Evolutionary conservation across 2,329 filamentous ascomycete genomes (phyloP), one percentile per base, ranked within the genome.

Genomic region (Cladophialophora yegresii): DNA sequence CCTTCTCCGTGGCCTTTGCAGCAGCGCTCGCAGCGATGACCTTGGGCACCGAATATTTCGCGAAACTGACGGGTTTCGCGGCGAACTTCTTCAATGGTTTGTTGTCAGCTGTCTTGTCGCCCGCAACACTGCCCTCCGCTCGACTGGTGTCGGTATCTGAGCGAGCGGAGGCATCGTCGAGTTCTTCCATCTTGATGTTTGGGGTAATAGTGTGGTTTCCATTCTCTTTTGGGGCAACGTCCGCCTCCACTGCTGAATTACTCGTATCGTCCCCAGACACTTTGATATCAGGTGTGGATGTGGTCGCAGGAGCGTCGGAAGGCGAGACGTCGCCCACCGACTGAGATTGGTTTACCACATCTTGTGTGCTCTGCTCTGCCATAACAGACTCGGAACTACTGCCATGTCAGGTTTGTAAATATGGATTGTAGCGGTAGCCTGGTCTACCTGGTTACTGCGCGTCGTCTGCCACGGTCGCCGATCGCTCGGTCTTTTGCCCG

Each of bases 271-370:
- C 68, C 63, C 68, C 69, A 55, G 54, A 59, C 59, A 64, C 57
- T 67, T 69, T 68, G 63, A 80, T 74, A 73, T 72, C 72, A 71
- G 80, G 78, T 77, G 79, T 80, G 78, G 81, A 81, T 79, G 79
- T 83, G 81, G 80, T 83, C 82, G 84, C 84, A 87, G 82, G 81
- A 80, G 81, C 84, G 85, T 86, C 85, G 84, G 85, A 85, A 81
- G 84, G 83, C 82, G 82, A 82, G 76, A 78, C 76, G 76, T 82
- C 84, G 82, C 84, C 84, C 80, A 85, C 82, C 85, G 85, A 88
- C 86, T 83, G 81, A 81, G 84, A 82, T 83, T 86, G 82, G 81
- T 86, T 86, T 87, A 88, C 85, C 86, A 87, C 86, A 88, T 88
- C 83, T 80, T 86, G 85, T 83, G 80, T 82, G 76, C 79, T 84